Evolutionary conservation across 169 alveolate genomes (phyloP).

Genomic region (Plasmodium relictum): DNA sequence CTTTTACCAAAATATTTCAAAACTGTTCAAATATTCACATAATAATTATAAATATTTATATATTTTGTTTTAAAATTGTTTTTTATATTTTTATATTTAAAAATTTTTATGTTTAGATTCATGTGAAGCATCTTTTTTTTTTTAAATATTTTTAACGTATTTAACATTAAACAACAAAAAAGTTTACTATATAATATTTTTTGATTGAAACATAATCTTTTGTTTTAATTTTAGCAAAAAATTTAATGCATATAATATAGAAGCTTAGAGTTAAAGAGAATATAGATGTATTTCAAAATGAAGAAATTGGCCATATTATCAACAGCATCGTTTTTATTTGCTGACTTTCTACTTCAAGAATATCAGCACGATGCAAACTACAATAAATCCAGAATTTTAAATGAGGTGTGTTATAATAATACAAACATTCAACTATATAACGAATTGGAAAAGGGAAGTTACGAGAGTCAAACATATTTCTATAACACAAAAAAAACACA

Average conservation of each 20-base stretch:
- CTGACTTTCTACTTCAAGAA: slow-evolving; percentile 14
- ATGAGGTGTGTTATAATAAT: slow-evolving; percentile 33
- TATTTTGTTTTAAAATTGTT: too few species aligned
- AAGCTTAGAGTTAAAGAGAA: too few species aligned
- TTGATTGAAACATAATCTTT: neutral
- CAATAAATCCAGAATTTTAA: slow-evolving; percentile 12
- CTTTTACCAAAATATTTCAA: too few species aligned
- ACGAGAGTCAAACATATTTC: slow-evolving; percentile 1
- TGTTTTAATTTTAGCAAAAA: neutral
- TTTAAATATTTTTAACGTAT: slow-evolving; percentile 8
- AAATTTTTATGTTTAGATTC: too few species aligned
- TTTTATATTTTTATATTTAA: too few species aligned
- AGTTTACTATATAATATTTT: slow-evolving; percentile 1
- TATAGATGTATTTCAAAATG: slow-evolving; percentile 23
- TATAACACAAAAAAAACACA: neutral
- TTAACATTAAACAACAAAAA: slow-evolving; percentile 6
- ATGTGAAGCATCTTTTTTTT: neutral
- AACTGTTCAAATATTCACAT: too few species aligned
- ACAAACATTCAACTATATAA: slow-evolving; percentile 15
- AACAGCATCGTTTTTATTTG: slow-evolving; percentile 42
- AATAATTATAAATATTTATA: too few species aligned
- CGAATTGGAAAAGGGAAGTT: slow-evolving; percentile 8
- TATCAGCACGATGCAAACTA: slow-evolving; percentile 14
- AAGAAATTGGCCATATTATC: slow-evolving; percentile 36
- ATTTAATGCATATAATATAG: neutral